phyloP scores from a whole-genome alignment of 2,329 filamentous ascomycete genomes.

The Sphaceloma murrayae region DNA sequence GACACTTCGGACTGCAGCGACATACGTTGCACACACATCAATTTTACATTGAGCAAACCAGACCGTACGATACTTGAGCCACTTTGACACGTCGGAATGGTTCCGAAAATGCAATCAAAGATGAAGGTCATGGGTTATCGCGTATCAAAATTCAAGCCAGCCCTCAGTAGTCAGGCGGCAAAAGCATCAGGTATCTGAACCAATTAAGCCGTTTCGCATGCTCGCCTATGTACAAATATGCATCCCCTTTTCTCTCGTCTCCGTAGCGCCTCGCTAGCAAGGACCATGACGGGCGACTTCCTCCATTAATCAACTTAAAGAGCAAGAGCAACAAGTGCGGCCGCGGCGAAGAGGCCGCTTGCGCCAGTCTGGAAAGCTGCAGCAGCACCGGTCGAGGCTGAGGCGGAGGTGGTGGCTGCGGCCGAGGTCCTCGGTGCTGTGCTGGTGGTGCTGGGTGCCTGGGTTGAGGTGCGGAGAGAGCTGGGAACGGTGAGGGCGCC shows the following conservation, averaged over 20 bases:
- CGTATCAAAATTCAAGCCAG: slow-evolving; percentile 10
- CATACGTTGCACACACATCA: neutral
- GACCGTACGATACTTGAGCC: no score
- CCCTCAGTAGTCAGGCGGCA: slow-evolving; percentile 9
- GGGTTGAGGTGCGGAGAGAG: slow-evolving; percentile 26
- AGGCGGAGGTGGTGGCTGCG: slow-evolving; percentile 20
- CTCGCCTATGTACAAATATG: slow-evolving; percentile 13
- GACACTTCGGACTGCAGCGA: neutral
- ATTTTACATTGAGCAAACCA: no score
- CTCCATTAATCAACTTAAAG: slow-evolving; percentile 23
- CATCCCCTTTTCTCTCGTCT: slow-evolving; percentile 2
- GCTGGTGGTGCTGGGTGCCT: slow-evolving; percentile 18
- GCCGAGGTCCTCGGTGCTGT: slow-evolving; percentile 24
- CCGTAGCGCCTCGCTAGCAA: slow-evolving; percentile 12
- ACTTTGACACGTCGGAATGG: neutral
- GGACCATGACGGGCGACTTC: neutral
- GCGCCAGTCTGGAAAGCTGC: slow-evolving; percentile 29
- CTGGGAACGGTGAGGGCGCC: slow-evolving; percentile 28
- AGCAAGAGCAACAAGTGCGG: slow-evolving; percentile 34
- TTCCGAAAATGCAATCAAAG: neutral
- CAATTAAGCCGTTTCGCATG: slow-evolving; percentile 7
- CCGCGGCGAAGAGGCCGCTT: slow-evolving; percentile 32
- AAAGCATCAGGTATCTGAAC: slow-evolving; percentile 13
- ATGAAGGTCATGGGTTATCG: neutral
- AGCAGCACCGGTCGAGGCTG: slow-evolving; percentile 26